A percentile compares a stretch with the other conserved stretches of the same genome.
These are phyloP conservation scores for Albugo candida DNA, from an alignment of 352 stramenopile species.

Conservation along the genomic window DNA sequence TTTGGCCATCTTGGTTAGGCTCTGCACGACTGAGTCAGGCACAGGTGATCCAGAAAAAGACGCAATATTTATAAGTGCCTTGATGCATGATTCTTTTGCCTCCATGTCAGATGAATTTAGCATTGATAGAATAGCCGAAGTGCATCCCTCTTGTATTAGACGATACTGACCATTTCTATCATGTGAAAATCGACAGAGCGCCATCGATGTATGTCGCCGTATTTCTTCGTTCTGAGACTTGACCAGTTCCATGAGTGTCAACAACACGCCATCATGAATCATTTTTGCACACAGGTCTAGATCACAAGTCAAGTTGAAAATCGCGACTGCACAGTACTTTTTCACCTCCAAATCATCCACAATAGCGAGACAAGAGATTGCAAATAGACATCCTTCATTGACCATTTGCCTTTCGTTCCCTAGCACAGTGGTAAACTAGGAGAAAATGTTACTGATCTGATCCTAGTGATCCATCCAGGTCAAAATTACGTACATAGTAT, in stretches of 20 bases:
- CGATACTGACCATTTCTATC: conserved; percentile 40
- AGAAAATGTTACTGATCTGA: not conserved
- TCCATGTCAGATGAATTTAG: conserved; percentile 58
- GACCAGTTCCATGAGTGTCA: conserved; percentile 49
- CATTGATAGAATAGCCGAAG: conserved; percentile 70
- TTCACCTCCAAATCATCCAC: conserved; percentile 74
- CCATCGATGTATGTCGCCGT: conserved; percentile 63
- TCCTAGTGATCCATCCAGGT: not conserved
- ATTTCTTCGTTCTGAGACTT: conserved; percentile 67
- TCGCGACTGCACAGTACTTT: conserved; percentile 58
- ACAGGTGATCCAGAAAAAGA: conserved; percentile 36
- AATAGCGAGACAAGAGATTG: conserved; percentile 41
- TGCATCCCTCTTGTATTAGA: conserved; percentile 62
- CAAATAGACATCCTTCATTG: conserved; percentile 44
- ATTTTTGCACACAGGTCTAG: conserved; percentile 20
- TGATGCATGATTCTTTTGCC: conserved; percentile 70
- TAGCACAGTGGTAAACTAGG: conserved; percentile 34
- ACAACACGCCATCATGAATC: conserved; percentile 55
- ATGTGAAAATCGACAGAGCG: conserved; percentile 67
- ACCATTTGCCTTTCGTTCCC: conserved; percentile 67
- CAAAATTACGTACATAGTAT: conserved; percentile 27
- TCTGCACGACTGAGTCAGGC: conserved; percentile 54
- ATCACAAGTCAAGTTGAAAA: conserved; percentile 61
- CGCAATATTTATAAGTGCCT: conserved; percentile 69
- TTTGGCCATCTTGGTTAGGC: conserved; percentile 52